Evolutionary conservation across 257 asterid genomes (phyloP), one percentile per base, ranked within the genome.

Genomic region (Salvia miltiorrhiza): DNA sequence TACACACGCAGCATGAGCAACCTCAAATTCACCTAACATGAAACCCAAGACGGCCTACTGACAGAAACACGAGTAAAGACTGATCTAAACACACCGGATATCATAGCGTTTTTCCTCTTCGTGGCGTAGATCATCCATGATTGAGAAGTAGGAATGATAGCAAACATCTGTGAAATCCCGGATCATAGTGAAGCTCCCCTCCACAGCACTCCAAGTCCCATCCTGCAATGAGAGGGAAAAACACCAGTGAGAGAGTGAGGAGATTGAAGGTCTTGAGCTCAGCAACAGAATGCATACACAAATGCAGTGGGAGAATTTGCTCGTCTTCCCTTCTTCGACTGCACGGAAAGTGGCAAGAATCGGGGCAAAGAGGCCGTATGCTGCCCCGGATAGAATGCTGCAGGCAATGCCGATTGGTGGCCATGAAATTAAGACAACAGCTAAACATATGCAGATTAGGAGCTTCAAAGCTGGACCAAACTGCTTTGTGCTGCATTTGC

Each of bases 271-370:
- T 26, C 50, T 24, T 37, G 20, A 32, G 43, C 40, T 35, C 10
- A 35, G 40, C 7, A 35, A 35, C 40, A 35, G 40, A n/a, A 5
- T 35, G 40, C 69, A n/a, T 87, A 89, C 96, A 40, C 55, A 73
- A 26, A 89, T 74, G 75, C 95, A 85, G 80, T 89, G 96, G 63
- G 63, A 80, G 48, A 84, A 82, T 61, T 84, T 77, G 64, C 83
- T 47, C 0, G 78, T 67, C 80, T 79, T 85, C 67, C 87, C 90
- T 73, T 74, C 88, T 11, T 82, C 90, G 50, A 89, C 85, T 28
- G 96, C 96, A 70, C 65, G 73, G 69, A 86, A 87, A 70, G 93
- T 88, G 77, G 83, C 90, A 67, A 88, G 71, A 66, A 84, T 78
- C 45, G 91, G 91, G 40, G 88, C 81, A 48, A 90, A 84, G 45